Base-by-base conservation (phyloP, 345 rosid genomes). In the rapeseed (Brassica napus) region DNA sequence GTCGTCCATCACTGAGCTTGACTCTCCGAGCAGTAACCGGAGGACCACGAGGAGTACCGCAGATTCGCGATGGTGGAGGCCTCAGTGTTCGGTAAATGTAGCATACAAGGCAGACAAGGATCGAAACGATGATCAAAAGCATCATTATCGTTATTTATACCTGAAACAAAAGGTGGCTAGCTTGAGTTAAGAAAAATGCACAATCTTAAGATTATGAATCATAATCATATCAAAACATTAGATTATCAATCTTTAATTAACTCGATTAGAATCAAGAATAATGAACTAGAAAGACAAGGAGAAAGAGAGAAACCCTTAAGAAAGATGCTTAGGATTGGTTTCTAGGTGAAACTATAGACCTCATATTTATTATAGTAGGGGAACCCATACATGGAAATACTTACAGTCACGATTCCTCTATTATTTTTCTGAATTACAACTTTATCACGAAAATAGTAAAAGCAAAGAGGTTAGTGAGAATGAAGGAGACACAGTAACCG, bases 21-120 rank as follows among this genome's bases (percentile, higher is more conserved):
- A 94, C 55, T 83, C 97, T 84, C 2, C 92, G 93, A 39, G 93
- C 88, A 49, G 89, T 88, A 49, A 90, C 77, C 7, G 86, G 88
- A 54, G 94, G 92, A 68, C 97, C 94, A n/a, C 80, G 74, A 5
- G 86, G 82, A 6, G 86, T 78, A 3, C 94, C 97, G 66, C 98
- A 94, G 67, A 91, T 86, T 82, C 86, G 83, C 6, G 97, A 88
- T 71, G 89, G 87, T 8, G 94, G 93, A 30, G 97, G 96, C 74
- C 83, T 90, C 60, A 86, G 0, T 24, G 92, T 75, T 69, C 76
- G 84, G 81, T 85, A 87, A 74, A 85, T 82, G 85, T 81, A 90
- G 28, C 85, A 89, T 1, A 90, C 77, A 57, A 89, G 74, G 60
- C 93, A 92, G 0, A 83, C 86, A 2, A 67, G 52, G 68, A 87